phyloP scores from a whole-genome alignment of 2,329 filamentous ascomycete species.

The Simplicillium aogashimaense region DNA sequence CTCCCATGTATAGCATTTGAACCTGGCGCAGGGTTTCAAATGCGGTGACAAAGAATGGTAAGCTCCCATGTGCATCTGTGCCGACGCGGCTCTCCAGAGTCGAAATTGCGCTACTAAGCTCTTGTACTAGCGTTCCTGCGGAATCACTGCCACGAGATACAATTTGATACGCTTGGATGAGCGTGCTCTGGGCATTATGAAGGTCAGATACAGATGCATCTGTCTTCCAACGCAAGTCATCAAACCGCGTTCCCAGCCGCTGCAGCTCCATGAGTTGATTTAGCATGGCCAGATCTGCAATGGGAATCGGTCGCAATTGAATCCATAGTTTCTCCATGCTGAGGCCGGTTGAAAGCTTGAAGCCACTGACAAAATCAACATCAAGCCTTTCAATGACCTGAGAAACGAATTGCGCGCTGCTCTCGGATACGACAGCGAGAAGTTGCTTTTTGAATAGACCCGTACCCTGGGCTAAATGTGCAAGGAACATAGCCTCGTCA shows the following conservation, averaged over 20 bases:
- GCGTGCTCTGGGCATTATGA: constrained; percentile 40
- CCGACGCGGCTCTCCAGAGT: constrained; percentile 37
- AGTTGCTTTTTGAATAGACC: constrained; percentile 28
- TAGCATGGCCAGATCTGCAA: constrained; percentile 34
- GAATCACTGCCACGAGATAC: constrained; percentile 32
- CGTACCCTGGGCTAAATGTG: constrained; percentile 44
- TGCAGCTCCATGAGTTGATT: constrained; percentile 41
- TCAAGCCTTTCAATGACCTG: constrained; percentile 32
- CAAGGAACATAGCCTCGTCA: constrained; percentile 55
- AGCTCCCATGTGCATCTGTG: constrained; percentile 26
- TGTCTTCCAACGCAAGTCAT: constrained; percentile 49
- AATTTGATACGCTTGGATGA: constrained; percentile 47
- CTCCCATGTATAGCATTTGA: constrained; percentile 26
- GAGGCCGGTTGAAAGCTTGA: constrained; percentile 64
- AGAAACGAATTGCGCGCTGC: constrained; percentile 25
- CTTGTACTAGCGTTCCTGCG: constrained; percentile 35
- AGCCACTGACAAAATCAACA: constrained; percentile 55
- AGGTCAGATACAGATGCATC: constrained; percentile 41
- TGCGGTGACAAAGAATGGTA: constrained; percentile 41
- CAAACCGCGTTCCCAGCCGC: constrained; percentile 47
- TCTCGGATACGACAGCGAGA: constrained; percentile 11
- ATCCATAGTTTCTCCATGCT: constrained; percentile 77
- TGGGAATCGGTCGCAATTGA: constrained; percentile 53
- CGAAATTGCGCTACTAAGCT: constrained; percentile 40
- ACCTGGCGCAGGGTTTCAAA: constrained; percentile 50